A percentile compares a stretch with the other conserved stretches of the same genome.
Conservation (phyloP, 1,139 yeast genomes). For the Suhomyces anneliseae region DNA sequence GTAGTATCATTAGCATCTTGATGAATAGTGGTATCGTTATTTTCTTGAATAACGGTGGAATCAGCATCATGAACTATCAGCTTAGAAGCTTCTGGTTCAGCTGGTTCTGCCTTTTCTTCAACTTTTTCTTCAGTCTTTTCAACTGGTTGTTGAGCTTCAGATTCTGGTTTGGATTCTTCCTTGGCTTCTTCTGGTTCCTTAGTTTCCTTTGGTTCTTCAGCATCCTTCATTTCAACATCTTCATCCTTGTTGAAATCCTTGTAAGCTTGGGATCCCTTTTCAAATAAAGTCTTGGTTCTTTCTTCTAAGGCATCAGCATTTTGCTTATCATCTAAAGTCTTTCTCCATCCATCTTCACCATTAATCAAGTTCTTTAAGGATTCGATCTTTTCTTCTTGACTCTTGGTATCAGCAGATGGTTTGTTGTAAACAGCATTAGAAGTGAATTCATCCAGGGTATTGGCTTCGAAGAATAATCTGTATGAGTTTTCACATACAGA, state of each 20-base stretch:
- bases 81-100: constrained; percentile 1
- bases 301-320: constrained; percentile 23
- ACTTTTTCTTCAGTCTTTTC: constrained; percentile 7
- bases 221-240: constrained; percentile 17
- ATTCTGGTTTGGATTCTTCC: background rate
- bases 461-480: constrained; percentile 75
- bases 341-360: constrained; percentile 44
- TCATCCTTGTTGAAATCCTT: constrained; percentile 18
- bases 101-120: constrained; percentile 4
- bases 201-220: background rate
- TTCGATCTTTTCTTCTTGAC: constrained; percentile 28
- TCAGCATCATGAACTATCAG: constrained; percentile 31
- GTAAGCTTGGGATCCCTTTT: constrained; percentile 35
- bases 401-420: constrained; percentile 26
- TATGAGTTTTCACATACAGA: constrained; percentile 80
- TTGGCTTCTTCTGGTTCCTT: constrained; percentile 3
- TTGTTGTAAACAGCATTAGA: constrained; percentile 49
- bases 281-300: constrained; percentile 27
- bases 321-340: constrained; percentile 28
- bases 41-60: constrained; percentile 37
- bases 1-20: constrained; percentile 48
- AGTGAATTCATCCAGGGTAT: constrained; percentile 80
- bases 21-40: constrained; percentile 44
- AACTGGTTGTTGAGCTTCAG: background rate
- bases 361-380: constrained; percentile 29